A percentile compares a stretch with the other conserved stretches of the same genome.
These are phyloP conservation scores for Martiniozyma asiatica DNA, from an alignment of 1,139 yeast species.

Conservation along the genomic window DNA sequence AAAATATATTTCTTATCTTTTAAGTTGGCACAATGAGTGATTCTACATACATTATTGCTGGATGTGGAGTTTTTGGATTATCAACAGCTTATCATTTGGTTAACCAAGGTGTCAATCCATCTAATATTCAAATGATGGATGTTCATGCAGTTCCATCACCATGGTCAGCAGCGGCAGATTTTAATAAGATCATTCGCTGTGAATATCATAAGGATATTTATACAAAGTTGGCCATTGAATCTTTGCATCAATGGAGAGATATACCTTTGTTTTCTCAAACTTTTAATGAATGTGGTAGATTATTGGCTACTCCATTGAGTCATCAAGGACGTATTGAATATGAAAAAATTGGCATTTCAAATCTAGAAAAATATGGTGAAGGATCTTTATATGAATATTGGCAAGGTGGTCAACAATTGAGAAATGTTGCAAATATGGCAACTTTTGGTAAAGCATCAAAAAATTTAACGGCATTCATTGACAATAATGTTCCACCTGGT, in stretches of 20 bases:
- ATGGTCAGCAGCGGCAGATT: conserved; percentile 37
- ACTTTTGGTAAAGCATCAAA: neutral
- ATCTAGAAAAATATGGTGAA: conserved; percentile 17
- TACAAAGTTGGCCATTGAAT: conserved; percentile 30
- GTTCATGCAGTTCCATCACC: conserved; percentile 33
- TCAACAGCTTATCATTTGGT: conserved; percentile 26
- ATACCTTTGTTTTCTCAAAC: conserved; percentile 24
- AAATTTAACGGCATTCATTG: conserved; percentile 9
- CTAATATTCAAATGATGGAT: conserved; percentile 27
- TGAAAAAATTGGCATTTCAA: conserved; percentile 11
- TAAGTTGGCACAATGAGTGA: no score
- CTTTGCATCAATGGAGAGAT: conserved; percentile 27
- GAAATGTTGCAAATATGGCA: neutral
- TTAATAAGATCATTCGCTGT: conserved; percentile 35
- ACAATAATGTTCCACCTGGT: conserved; percentile 7
- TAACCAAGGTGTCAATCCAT: conserved; percentile 9
- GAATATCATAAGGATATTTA: conserved; percentile 29
- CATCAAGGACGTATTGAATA: conserved; percentile 10
- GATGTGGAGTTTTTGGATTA: conserved; percentile 29
- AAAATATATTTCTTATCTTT: no score
- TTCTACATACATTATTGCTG: no score
- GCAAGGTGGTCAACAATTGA: conserved; percentile 7
- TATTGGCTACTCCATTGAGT: conserved; percentile 17
- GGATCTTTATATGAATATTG: conserved; percentile 11
- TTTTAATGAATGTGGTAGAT: conserved; percentile 27